phyloP scores from a whole-genome alignment of 73 alveolate genomes.

The Paramecium biaurelia region DNA sequence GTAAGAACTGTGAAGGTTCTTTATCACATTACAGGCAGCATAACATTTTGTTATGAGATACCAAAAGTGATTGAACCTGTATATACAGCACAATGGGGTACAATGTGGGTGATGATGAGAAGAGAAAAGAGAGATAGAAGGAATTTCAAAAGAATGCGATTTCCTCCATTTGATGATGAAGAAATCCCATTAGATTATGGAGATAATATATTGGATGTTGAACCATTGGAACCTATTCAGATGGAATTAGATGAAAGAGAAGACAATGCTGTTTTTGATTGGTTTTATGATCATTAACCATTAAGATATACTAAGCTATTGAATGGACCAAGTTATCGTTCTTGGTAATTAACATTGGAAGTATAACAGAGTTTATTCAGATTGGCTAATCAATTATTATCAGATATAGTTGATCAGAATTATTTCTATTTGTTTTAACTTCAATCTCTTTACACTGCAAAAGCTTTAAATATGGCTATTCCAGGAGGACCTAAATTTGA shows the following conservation, averaged over 20 bases:
- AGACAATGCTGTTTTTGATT: constrained; percentile 99
- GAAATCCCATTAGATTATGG: constrained; percentile 99
- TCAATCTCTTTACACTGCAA: constrained; percentile 99
- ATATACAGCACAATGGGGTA: constrained; percentile 99
- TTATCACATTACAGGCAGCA: constrained; percentile 99
- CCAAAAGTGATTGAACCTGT: constrained; percentile 99
- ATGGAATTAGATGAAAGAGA: constrained; percentile 99
- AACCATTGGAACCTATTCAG: constrained; percentile 98
- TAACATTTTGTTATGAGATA: constrained; percentile 97
- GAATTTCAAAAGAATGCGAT: constrained; percentile 99
- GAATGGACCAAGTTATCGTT: constrained; percentile 98
- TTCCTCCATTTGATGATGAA: constrained; percentile 99
- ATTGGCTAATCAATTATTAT: constrained; percentile 95
- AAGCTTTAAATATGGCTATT: constrained; percentile 99
- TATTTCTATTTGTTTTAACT: constrained; percentile 97
- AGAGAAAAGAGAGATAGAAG: constrained; percentile 99
- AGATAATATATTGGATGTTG: constrained; percentile 98
- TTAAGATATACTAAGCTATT: constrained; percentile 87
- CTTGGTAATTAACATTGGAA: constrained; percentile 93
- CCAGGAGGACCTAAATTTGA: constrained; percentile 99
- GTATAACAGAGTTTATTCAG: constrained; percentile 96
- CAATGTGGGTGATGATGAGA: constrained; percentile 99
- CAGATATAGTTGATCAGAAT: constrained; percentile 97
- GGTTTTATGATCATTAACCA: constrained; percentile 99
- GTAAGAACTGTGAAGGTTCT: constrained; percentile 91